phyloP scores from a whole-genome alignment of 139 green algal species.

The Auxenochlorella pyrenoidosa region DNA sequence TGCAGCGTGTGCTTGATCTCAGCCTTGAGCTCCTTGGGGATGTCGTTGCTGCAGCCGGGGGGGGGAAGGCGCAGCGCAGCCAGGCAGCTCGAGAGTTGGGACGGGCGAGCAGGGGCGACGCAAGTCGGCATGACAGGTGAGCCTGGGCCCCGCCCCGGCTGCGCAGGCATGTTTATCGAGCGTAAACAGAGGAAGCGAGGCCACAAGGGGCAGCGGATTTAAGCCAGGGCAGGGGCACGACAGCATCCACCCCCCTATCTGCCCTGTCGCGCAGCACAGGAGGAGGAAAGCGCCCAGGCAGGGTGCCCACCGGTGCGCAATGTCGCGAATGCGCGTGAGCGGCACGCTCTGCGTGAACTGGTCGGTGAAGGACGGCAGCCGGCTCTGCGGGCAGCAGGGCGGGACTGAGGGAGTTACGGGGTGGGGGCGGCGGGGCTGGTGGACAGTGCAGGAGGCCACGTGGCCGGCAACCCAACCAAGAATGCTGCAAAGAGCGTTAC shows the following conservation, averaged over 20 bases:
- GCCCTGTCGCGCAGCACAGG: too few species aligned
- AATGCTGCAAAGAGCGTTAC: background rate
- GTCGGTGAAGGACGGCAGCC: slow-evolving; percentile 91
- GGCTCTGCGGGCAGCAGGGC: slow-evolving; percentile 42
- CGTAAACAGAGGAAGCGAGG: too few species aligned
- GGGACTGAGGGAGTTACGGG: background rate
- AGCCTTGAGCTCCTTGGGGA: slow-evolving; percentile 86
- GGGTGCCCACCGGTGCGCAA: slow-evolving; percentile 87
- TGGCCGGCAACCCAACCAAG: too few species aligned
- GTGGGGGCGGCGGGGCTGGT: too few species aligned
- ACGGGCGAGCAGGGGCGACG: background rate
- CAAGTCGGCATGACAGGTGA: background rate
- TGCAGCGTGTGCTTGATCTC: slow-evolving; percentile 99
- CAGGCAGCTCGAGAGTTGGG: background rate
- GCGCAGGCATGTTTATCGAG: too few species aligned
- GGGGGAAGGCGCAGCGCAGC: background rate
- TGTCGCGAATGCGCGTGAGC: slow-evolving; percentile 97
- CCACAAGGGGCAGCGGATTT: too few species aligned
- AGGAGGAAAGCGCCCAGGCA: too few species aligned
- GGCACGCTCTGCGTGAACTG: slow-evolving; percentile 88
- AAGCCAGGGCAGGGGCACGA: too few species aligned
- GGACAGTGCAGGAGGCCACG: too few species aligned
- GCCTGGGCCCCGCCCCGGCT: too few species aligned
- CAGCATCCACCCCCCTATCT: too few species aligned
- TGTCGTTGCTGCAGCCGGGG: slow-evolving; percentile 69